Base-by-base conservation (phyloP, 179 eudicot species). In the Heliamphora ciliata region DNA sequence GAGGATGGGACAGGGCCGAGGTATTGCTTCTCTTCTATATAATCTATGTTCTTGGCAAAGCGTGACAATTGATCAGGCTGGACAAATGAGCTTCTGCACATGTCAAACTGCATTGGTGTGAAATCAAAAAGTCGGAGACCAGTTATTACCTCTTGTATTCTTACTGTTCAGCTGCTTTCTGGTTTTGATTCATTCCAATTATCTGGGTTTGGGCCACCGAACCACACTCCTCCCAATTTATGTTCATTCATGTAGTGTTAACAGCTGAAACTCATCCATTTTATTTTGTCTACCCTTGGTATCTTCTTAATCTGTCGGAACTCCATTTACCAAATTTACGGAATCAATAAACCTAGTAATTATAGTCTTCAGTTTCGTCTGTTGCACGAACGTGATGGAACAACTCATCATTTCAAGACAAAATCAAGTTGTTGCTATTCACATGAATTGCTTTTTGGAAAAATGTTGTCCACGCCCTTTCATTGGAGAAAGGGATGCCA, bases 1-100 rank as follows among this genome's bases (percentile, higher is more conserved):
- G 95, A 82, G 95, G 88, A 86, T 95, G 95, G 92, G 98, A 95
- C 50, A 89, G 84, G 84, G 92, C 93, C 65, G 98, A 95, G 95
- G 98, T 95, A 90, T 61, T 67, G 66, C 18, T 64, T 81, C 52
- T 10, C 63, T 55, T 63, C 5, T 76, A 10, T 83, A 64, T 56
- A 52, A 66, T 50, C 3, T 64, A 44, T 52, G 11, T 55, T 46
- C 78, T 81, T 21, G n/a, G 11, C 54, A 55, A 80, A 24, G 4
- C 10, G 11, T 13, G 17, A 4, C 0, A 13, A 67, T 54, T 1
- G 14, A 18, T 13, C n/a, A 59, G 54, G 40, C 48, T 8, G 17
- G 46, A 14, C 64, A 54, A 21, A 21, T 1, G 6, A 79, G 74
- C 60, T 65, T 51, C 21, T 21, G 47, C 15, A 3, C 48, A 24